Conservation (phyloP, 768 basidiomycete species). For the Sporobolomyces pararoseus region DNA sequence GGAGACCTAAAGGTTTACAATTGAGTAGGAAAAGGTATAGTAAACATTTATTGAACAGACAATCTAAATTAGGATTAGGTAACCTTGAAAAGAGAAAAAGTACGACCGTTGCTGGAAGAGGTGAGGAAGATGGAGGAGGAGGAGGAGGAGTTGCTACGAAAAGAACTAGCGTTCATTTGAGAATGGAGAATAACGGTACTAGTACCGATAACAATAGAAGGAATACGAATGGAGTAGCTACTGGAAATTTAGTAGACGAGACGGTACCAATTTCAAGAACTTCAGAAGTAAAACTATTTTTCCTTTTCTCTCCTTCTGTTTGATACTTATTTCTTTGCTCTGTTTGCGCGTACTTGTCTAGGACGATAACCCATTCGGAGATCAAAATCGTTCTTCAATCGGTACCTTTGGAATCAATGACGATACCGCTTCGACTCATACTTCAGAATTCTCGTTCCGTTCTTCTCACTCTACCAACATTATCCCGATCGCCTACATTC, state of each 20-base stretch:
- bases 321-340: background rate
- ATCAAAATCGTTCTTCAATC: conserved; percentile 41
- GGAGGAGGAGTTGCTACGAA: conserved; percentile 14
- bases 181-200: conserved; percentile 6
- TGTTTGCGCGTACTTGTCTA: no score
- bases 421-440: conserved; percentile 33
- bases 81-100: background rate
- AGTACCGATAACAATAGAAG: conserved; percentile 8
- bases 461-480: conserved; percentile 46
- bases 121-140: background rate
- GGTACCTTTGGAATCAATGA: conserved; percentile 23
- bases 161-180: conserved; percentile 32
- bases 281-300: conserved; percentile 17
- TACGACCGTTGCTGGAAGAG: background rate
- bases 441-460: conserved; percentile 45
- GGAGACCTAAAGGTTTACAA: conserved; percentile 36
- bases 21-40: conserved; percentile 33
- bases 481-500: conserved; percentile 47
- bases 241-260: conserved; percentile 9
- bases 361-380: conserved; percentile 43
- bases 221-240: background rate
- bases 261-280: conserved; percentile 13
- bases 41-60: conserved; percentile 26
- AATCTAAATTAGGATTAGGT: conserved; percentile 22
- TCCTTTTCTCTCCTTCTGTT: background rate